Evolutionary conservation across 2,329 filamentous ascomycete genomes (phyloP).

Genomic region (Orbilia ellipsospora): DNA sequence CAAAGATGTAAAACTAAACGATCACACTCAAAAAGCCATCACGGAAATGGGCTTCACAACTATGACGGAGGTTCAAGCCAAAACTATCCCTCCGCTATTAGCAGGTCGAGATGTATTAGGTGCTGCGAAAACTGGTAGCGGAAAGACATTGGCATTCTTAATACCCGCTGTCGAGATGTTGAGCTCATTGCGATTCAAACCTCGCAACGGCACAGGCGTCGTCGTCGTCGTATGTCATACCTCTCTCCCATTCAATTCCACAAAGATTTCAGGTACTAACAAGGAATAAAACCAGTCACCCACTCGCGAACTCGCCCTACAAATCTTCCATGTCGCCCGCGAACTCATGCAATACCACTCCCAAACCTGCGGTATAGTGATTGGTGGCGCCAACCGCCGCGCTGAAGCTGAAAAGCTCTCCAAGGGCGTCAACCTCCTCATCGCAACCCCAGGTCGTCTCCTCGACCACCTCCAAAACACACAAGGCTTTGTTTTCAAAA

Average conservation of each 20-base stretch:
- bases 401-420: slow-evolving; percentile 93
- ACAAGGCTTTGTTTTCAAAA: slow-evolving; percentile 88
- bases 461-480: slow-evolving; percentile 96
- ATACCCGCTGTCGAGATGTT: slow-evolving; percentile 96
- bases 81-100: slow-evolving; percentile 86
- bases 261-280: slow-evolving; percentile 1
- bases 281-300: slow-evolving; percentile 72
- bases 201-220: slow-evolving; percentile 89
- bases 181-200: slow-evolving; percentile 89
- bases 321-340: slow-evolving; percentile 94
- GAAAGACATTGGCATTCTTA: slow-evolving; percentile 94
- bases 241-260: neutral
- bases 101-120: slow-evolving; percentile 80
- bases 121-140: slow-evolving; percentile 93
- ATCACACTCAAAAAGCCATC: slow-evolving; percentile 88
- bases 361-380: slow-evolving; percentile 95
- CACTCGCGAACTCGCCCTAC: slow-evolving; percentile 90
- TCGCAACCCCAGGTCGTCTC: slow-evolving; percentile 90
- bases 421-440: slow-evolving; percentile 93
- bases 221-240: slow-evolving; percentile 68
- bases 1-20: slow-evolving; percentile 82
- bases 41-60: slow-evolving; percentile 90
- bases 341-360: slow-evolving; percentile 94
- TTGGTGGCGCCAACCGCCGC: slow-evolving; percentile 86
- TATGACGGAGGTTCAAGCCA: slow-evolving; percentile 94